Evolutionary conservation across 2,329 filamentous ascomycete species (phyloP).

Genomic region (Nemania diffusa): DNA sequence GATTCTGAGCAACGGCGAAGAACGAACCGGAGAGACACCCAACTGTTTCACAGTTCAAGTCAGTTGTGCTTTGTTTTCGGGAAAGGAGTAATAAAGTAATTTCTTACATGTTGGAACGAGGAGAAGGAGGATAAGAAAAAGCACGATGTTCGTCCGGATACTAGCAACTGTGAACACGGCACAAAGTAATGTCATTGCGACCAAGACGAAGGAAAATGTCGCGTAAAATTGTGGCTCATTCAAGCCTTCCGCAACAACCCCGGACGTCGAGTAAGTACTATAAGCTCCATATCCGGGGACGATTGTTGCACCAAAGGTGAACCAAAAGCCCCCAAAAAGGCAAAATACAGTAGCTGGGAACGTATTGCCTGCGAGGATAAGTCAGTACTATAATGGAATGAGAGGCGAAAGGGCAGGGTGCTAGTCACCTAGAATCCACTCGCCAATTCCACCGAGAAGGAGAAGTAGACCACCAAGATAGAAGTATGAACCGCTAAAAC

Average conservation of each 20-base stretch:
- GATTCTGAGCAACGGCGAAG: slow-evolving; percentile 14
- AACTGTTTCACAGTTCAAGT: slow-evolving; percentile 10
- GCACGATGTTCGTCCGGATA: slow-evolving; percentile 9
- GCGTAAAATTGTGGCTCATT: slow-evolving; percentile 16
- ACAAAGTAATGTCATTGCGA: slow-evolving; percentile 20
- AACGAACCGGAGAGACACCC: slow-evolving; percentile 16
- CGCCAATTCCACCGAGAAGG: slow-evolving; percentile 22
- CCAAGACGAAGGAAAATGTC: slow-evolving; percentile 18
- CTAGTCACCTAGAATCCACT: slow-evolving; percentile 22
- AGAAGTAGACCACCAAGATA: slow-evolving; percentile 13
- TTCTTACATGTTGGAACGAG: slow-evolving; percentile 19
- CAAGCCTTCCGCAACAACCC: background rate
- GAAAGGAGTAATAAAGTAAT: background rate
- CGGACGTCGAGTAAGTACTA: slow-evolving; percentile 9
- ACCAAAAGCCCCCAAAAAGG: slow-evolving; percentile 18
- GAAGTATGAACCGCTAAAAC: slow-evolving; percentile 18
- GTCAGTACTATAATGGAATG: background rate
- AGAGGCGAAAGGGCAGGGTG: background rate
- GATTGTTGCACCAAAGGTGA: slow-evolving; percentile 19
- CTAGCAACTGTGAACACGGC: slow-evolving; percentile 9
- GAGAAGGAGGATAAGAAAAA: slow-evolving; percentile 13
- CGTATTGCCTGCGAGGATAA: slow-evolving; percentile 13
- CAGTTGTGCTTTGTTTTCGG: background rate
- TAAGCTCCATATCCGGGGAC: slow-evolving; percentile 12
- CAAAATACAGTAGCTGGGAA: slow-evolving; percentile 18